Evolutionary conservation across 176 grass and related monocot genomes (phyloP), one percentile per base, ranked within the genome.

Genomic region (Eleusine indica): DNA sequence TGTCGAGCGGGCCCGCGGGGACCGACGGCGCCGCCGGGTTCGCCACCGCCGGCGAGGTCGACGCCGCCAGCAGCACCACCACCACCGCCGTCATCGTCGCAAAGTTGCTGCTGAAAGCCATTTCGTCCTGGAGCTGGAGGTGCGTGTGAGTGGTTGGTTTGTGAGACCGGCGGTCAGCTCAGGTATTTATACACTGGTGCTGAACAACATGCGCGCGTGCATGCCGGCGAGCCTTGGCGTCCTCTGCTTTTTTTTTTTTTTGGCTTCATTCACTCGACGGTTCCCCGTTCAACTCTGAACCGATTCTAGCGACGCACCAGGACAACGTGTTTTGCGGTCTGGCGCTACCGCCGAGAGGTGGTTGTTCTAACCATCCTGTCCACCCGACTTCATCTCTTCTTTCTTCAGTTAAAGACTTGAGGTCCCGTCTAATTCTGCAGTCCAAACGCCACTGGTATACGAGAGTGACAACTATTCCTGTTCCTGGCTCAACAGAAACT

Each of bases 1-100:
- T 86, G 79, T 90, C 88, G 11, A 87, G 71, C 0, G 85, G 9
- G 2, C 85, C 63, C 46, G 47, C 58, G 0, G 69, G 84, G 9
- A 21, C 3, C 60, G 69, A 66, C 15, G 69, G 22, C 69, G 58
- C 15, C 42, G 28, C 29, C 10, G 3, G 30, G 0, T 21, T 7
- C 15, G 70, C 70, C 21, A 19, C 9, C 68, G 68, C 15, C 25
- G 15, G 0, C 15, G 68, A 2, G 7, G 25, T 8, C 2, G 4
- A 4, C 5, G 22, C 79, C 8, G 13, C 14, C 9, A 11, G 14
- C 42, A 47, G 17, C 12, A 63, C 4, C 42, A 22, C 19, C 16
- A 9, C 30, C 71, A 22, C 18, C 22, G 21, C 19, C 42, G 13
- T 18, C 15, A 32, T 47, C 70, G 74, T 30, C 25, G 66, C 49